Evolutionary conservation across 2,329 filamentous ascomycete species (phyloP).

Genomic region (Paraphoma sp.): DNA sequence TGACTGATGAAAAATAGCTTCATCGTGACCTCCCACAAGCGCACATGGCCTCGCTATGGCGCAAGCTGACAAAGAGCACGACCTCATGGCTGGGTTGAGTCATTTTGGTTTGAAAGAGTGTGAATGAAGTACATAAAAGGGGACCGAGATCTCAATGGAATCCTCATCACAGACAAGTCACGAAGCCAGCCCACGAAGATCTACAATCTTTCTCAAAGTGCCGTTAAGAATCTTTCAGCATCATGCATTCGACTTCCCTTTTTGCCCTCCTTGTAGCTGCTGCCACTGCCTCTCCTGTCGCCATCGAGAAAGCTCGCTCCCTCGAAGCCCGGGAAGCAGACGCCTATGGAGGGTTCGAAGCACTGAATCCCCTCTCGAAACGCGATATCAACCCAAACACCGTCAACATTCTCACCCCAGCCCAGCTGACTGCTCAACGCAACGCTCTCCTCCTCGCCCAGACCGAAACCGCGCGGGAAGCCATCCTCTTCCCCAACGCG

Average conservation of each 20-base stretch:
- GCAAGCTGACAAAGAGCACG: neutral
- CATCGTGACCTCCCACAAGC: neutral
- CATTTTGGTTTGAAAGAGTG: no score
- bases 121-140: no score
- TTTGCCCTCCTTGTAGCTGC: constrained; percentile 12
- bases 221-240: no score
- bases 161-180: neutral
- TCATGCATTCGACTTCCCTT: constrained; percentile 13
- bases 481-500: constrained; percentile 23
- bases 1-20: neutral
- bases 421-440: constrained; percentile 18
- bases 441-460: constrained; percentile 22
- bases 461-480: constrained; percentile 19
- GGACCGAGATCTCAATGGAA: no score
- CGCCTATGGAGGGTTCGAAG: constrained; percentile 6
- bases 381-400: constrained; percentile 21
- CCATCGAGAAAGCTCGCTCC: neutral
- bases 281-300: constrained; percentile 15
- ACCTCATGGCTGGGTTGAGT: neutral
- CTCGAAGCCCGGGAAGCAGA: constrained; percentile 7
- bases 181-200: no score
- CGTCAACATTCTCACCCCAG: constrained; percentile 20
- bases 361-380: constrained; percentile 10
- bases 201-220: no score
- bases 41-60: neutral